Evolutionary conservation across 371 early-diverging fungal genomes (phyloP).

Genomic region (Mucor indicus): DNA sequence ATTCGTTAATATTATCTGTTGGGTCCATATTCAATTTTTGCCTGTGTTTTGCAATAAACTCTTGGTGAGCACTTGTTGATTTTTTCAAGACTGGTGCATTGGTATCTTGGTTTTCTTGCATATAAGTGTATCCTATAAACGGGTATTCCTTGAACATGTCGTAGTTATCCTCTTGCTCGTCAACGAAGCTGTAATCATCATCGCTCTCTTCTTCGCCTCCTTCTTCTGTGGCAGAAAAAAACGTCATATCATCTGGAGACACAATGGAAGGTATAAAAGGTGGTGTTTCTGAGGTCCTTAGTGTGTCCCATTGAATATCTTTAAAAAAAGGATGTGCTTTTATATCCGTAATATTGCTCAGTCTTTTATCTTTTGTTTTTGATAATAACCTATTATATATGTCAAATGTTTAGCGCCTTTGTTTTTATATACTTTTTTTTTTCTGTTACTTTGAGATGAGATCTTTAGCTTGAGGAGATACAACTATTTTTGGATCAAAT

Average conservation of each 20-base stretch:
- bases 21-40: background rate
- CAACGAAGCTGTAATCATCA: conserved; percentile 27
- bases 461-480: conserved; percentile 78
- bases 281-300: conserved; percentile 48
- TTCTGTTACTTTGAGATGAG: conserved; percentile 62
- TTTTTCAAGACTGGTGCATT: background rate
- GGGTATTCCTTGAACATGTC: conserved; percentile 65
- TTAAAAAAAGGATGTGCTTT: conserved; percentile 83
- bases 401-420: background rate
- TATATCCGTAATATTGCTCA: conserved; percentile 74
- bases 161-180: conserved; percentile 26
- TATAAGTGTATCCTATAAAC: conserved; percentile 84
- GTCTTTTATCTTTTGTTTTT: conserved; percentile 60
- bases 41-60: background rate
- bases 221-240: conserved; percentile 76
- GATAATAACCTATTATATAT: conserved; percentile 61
- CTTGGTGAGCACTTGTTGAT: background rate
- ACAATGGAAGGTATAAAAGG: conserved; percentile 83
- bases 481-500: conserved; percentile 59
- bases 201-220: conserved; percentile 34
- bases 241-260: conserved; percentile 82
- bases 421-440: background rate
- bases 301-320: conserved; percentile 70
- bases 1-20: background rate
- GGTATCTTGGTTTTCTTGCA: background rate